phyloP scores from a whole-genome alignment of 2,329 filamentous ascomycete species.

The Xylaria sp. region DNA sequence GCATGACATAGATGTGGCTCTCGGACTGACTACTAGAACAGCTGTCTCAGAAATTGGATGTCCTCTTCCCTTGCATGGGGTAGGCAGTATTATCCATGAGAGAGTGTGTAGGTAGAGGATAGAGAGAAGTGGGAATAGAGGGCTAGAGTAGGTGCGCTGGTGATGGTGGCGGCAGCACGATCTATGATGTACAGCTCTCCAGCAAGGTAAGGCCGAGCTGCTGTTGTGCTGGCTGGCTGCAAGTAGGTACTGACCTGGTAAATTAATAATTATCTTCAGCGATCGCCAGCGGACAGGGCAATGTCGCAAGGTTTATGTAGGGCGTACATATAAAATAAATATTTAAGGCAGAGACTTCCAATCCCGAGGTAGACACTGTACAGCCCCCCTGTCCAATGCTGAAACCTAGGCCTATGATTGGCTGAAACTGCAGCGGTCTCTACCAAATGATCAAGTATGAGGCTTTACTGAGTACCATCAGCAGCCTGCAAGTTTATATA shows the following conservation, averaged over 20 bases:
- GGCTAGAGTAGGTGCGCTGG: background rate
- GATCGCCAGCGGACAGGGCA: constrained; percentile 1
- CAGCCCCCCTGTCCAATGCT: background rate
- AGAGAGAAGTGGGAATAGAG: background rate
- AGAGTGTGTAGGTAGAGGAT: no score
- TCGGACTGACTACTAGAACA: background rate
- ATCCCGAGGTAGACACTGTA: no score
- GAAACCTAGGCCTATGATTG: constrained; percentile 2
- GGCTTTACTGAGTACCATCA: no score
- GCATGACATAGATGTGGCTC: background rate
- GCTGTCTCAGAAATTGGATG: background rate
- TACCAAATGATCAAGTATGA: no score
- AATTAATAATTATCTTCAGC: background rate
- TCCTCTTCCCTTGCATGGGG: background rate
- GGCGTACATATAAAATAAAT: background rate
- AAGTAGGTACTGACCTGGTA: background rate
- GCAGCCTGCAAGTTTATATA: no score
- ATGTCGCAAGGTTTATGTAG: background rate
- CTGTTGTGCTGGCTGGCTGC: background rate
- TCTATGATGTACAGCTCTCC: background rate
- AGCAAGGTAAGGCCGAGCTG: background rate
- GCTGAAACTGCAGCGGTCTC: background rate
- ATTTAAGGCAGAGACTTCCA: background rate
- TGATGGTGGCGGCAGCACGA: background rate
- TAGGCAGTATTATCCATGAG: background rate